Evolutionary conservation across 1,284 basidiomycete species (phyloP), one percentile per base, ranked within the genome.

Genomic region (Trichosporon sp.): DNA sequence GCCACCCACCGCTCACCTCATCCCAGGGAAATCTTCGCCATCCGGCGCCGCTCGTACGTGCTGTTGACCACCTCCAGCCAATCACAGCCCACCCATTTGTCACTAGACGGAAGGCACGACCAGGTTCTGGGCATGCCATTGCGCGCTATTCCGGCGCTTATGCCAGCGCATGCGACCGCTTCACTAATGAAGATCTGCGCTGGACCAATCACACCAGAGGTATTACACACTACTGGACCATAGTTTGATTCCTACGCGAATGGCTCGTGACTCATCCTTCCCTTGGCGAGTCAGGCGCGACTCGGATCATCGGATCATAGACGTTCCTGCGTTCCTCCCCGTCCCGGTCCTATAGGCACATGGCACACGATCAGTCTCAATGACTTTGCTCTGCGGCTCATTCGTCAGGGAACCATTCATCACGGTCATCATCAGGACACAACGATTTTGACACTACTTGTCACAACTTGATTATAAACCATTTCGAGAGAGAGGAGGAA

Each of bases 111-210:
- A 54, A 54, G 51, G 19, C 51, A 11, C 51, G n/a, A 54, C 51
- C 19, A 10, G 7, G 51, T 26, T 16, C 51, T 54, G 19, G 51
- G 51, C 26, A 40, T 10, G 31, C 56, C 26, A 61, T 61, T 8
- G 56, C 31, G 54, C 54, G n/a, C 56, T 31, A 61, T 61, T 54
- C 51, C 51, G 51, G 56, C 56, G 56, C 56, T 61, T 14, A 61
- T n/a, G 56, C 56, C 56, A 61, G 56, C 56, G 56, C 12, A 14
- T 35, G 2, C 51, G 5, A 7, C 16, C 16, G 51, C 19, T 6
- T 54, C 19, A 7, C 21, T n/a, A n/a, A 46, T 46, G 51, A 19
- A 54, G 51, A 54, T 54, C 21, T 54, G 51, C 51, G 51, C 51
- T 26, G 6, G 10, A 16, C 51, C 51, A 54, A 54, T 54, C 51